phyloP scores from a whole-genome alignment of 2,329 filamentous ascomycete species.

The Ophiostoma sp. region DNA sequence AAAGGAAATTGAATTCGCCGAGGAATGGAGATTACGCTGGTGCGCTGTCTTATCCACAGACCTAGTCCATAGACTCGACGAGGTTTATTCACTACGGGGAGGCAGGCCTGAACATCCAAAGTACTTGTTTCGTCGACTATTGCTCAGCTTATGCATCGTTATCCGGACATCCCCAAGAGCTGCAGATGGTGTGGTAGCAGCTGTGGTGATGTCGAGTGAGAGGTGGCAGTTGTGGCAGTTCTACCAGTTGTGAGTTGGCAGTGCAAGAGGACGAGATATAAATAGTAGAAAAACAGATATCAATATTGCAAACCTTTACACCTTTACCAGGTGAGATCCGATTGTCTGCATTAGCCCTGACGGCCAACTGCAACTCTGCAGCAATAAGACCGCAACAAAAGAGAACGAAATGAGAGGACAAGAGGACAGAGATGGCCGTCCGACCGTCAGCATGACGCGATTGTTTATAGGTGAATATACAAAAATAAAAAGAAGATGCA shows the following conservation, averaged over 20 bases:
- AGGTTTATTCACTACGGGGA: too few species aligned
- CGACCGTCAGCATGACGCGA: not conserved
- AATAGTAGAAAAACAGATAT: too few species aligned
- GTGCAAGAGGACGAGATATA: not conserved
- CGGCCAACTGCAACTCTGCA: not conserved
- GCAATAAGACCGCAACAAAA: not conserved
- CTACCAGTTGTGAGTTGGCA: not conserved
- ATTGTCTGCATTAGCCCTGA: not conserved
- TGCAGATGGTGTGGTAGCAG: conserved; percentile 7
- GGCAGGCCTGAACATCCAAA: not conserved
- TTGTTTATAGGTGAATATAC: not conserved
- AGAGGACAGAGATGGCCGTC: not conserved
- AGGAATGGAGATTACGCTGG: conserved; percentile 2
- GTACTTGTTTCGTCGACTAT: not conserved
- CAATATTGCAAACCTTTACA: too few species aligned
- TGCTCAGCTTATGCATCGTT: not conserved
- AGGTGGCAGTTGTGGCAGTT: not conserved
- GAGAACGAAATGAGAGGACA: too few species aligned
- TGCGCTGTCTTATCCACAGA: not conserved
- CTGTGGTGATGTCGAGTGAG: not conserved
- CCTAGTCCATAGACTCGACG: too few species aligned
- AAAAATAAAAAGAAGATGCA: not conserved
- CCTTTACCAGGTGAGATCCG: not conserved
- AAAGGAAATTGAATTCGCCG: conserved; percentile 1
- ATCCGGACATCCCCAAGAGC: conserved; percentile 9